Conservation (phyloP, 2,329 filamentous ascomycete species). For the Spiromastix sp. region DNA sequence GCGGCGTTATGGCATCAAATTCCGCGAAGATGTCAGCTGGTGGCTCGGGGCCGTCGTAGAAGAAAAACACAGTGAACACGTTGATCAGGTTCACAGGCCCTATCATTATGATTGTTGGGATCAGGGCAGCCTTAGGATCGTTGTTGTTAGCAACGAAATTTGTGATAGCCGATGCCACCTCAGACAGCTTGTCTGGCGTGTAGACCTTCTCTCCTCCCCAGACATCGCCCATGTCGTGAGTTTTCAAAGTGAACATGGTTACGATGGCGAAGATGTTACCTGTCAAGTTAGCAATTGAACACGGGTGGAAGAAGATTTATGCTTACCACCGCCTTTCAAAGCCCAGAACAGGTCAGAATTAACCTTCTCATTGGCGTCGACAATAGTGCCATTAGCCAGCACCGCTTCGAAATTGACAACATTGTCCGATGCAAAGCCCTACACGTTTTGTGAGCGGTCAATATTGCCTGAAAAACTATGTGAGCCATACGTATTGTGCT, state of each 20-base stretch:
- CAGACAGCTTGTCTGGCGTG: conserved; percentile 24
- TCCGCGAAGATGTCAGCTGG: conserved; percentile 46
- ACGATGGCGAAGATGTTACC: conserved; percentile 38
- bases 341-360: conserved; percentile 33
- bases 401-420: conserved; percentile 39
- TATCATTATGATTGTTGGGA: conserved; percentile 43
- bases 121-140: conserved; percentile 51
- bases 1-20: conserved; percentile 40
- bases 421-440: conserved; percentile 40
- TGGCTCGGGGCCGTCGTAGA: conserved; percentile 48
- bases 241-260: conserved; percentile 27
- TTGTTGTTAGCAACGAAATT: conserved; percentile 38
- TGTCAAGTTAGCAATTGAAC: no score
- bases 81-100: conserved; percentile 33
- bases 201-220: conserved; percentile 41
- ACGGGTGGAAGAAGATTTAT: no score
- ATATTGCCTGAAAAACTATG: background rate
- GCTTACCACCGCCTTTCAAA: conserved; percentile 34
- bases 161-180: conserved; percentile 22
- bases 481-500: no score
- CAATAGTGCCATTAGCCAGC: conserved; percentile 36
- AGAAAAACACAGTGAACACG: conserved; percentile 51
- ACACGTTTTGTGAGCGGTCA: background rate
- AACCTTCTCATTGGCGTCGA: conserved; percentile 29
- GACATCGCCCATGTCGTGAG: conserved; percentile 25